Evolutionary conservation across 179 eudicot genomes (phyloP), one percentile per base, ranked within the genome.

Genomic region (Beta lomatogona): DNA sequence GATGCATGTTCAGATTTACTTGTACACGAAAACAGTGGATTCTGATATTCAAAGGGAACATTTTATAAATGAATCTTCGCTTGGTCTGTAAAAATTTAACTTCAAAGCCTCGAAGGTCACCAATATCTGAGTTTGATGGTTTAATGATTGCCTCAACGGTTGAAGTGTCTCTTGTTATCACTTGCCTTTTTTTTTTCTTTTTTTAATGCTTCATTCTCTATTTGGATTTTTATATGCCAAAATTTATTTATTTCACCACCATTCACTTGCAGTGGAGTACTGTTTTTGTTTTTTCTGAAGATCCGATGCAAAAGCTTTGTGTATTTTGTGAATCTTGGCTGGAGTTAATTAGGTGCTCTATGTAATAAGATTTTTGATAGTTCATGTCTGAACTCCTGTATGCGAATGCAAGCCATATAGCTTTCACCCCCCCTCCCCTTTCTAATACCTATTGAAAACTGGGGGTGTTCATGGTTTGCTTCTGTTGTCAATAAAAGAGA

Each of bases 401-500:
- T 21, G 67, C 31, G 22, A 63, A 2, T 22, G 31, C 22, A 22
- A 63, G 11, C 36, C 67, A 63, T 63, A 63, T 63, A 63, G 14
- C 22, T 63, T 22, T 21, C 25, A 59, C 7, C 25, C 18, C 64
- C 2, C 2, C 14, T 31, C 13, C 67, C 14, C 67, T 31, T 7
- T 12, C 67, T 13, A 9, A 0, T 25, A 13, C 44, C 45, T 4
- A 18, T 45, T 50, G 11, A 12, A 31, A 66, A 46, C 36, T 4
- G 5, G 28, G 28, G 41, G 41, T 1, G 41, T 36, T 36, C 41
- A 4, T n/a, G 53, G 64, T 15, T 48, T 15, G 25, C 5, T 18
- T 75, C 10, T 77, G 80, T 21, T 61, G 76, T 58, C 55, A 28
- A 12, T 15, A 3, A 77, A 55, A 52, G 66, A 54, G 50, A 53